Base-by-base conservation (phyloP, 345 rosid genomes). In the Capsella bursapastoris region DNA sequence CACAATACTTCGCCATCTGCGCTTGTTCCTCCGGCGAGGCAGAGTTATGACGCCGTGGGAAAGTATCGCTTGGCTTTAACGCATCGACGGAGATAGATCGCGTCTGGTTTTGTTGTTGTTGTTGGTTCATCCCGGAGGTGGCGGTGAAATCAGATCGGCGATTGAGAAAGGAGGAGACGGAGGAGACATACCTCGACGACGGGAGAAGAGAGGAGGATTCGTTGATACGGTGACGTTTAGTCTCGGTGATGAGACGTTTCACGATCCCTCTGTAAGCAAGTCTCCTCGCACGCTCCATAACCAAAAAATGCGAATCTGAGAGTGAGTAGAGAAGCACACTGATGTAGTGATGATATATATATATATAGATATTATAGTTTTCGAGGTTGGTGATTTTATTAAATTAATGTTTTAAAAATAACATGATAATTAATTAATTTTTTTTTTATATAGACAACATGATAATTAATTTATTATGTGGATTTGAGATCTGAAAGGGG, bases 271-370 rank as follows among this genome's bases (percentile, higher is more conserved):
- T 77, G 89, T 82, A 88, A 1, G 95, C 91, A 61, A 90, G 76
- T 83, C 82, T 70, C 90, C 98, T 84, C 43, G 96, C 97, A 40
- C 97, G 91, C 81, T 90, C 98, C 98, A 90, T 92, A 59, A 72
- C 45, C 31, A 56, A 13, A 51, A 66, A 2, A 22, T 37, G 32
- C 4, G 28, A 55, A 68, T 55, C 63, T 55, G 29, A 68, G 15
- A 68, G 15, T 11, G 53, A 13, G 50, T 14, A 7, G 11, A 15
- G 62, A 57, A 41, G 29, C 3, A n/a, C 28, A 55, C 16, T 55
- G 11, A 15, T 28, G 49, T 43, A 29, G 3, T 0, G 51, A 55
- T 40, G 7, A 6, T 57, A 37, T 67, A 9, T 51, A 66, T 68
- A 66, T 51, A 6, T 57, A 37, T 67, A 9, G 37, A 66, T 68